These are phyloP conservation scores for Marchantia polymorpha DNA, from an alignment of 225 moss, liverwort and hornwort species.

Conservation along the genomic window DNA sequence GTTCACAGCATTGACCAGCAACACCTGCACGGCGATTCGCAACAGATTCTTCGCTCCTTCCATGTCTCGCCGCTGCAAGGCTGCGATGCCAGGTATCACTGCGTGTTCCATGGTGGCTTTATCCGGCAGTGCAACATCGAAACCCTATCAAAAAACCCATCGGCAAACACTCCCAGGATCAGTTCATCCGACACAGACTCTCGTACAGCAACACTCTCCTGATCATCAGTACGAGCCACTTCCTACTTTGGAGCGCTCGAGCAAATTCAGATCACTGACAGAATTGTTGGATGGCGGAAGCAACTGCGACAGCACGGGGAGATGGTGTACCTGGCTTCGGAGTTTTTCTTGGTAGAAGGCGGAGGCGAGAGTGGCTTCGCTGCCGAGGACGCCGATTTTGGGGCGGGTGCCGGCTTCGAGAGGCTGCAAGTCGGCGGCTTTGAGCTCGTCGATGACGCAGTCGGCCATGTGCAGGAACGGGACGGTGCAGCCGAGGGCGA, in stretches of 20 bases:
- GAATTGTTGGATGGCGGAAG: no score
- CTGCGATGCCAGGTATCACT: slow-evolving; percentile 33
- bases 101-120: slow-evolving; percentile 42
- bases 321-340: slow-evolving; percentile 24
- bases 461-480: slow-evolving; percentile 40
- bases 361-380: slow-evolving; percentile 33
- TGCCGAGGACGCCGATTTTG: slow-evolving; percentile 36
- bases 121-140: slow-evolving; percentile 38
- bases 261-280: not conserved
- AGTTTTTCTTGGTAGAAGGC: slow-evolving; percentile 36
- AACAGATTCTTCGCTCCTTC: slow-evolving; percentile 39
- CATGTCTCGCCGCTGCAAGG: slow-evolving; percentile 35
- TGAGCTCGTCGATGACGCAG: slow-evolving; percentile 41
- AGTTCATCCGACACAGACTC: not conserved
- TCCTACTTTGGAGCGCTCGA: no score
- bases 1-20: slow-evolving; percentile 37
- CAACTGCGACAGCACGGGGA: no score
- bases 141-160: slow-evolving; percentile 29
- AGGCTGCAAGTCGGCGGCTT: slow-evolving; percentile 35
- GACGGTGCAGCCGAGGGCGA: slow-evolving; percentile 33
- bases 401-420: slow-evolving; percentile 31
- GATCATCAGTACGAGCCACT: no score
- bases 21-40: slow-evolving; percentile 33
- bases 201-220: not conserved
- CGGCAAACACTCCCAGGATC: not conserved